Evolutionary conservation across 345 rosid genomes (phyloP), one percentile per base, ranked within the genome.

Genomic region (Cardamine resedifolia): DNA sequence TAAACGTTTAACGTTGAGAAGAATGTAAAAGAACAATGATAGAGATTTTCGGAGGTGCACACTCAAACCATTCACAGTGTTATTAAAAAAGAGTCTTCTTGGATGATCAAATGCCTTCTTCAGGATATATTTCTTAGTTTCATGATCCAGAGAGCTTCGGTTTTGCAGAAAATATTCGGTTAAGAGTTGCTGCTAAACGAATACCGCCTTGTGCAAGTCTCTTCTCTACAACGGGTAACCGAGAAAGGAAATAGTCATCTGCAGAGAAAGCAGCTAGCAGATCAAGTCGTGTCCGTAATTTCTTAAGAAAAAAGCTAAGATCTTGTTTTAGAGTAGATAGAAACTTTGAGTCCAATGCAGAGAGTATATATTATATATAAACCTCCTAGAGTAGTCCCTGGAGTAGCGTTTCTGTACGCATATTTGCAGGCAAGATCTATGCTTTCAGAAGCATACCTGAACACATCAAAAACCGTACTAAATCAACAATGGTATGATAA

Each of bases 191-290:
- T 7, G 96, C 97, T n/a, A 90, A 67, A 31, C 92, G 90, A 55
- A 90, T 76, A n/a, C 97, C 90, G 3, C 83, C 88, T 82, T 93
- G 96, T 11, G 97, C 98, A 34, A 91, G 84, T 73, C 95, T 86
- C 81, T 84, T 77, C 81, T 86, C 90, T 76, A 91, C 91, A 1
- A 91, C 7, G 5, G 96, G 97, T 77, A 89, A 72, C 62, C 92
- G 89, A 62, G 98, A 84, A 7, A 84, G 86, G 81, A 91, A 91
- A 80, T 86, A 90, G 20, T 82, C 95, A 67, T 91, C 97, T 88
- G 76, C 62, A 52, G 24, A 55, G 47, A 65, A 74, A n/a, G 8
- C 50, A n/a, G n/a, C n/a, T n/a, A 41, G 5, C 27, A 70, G 18
- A 36, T 68, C 44, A 55, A 12, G 19, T 4, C 51, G 11, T 53